Base-by-base conservation (phyloP, 2,329 filamentous ascomycete species). In the Hypomyces perniciosus region DNA sequence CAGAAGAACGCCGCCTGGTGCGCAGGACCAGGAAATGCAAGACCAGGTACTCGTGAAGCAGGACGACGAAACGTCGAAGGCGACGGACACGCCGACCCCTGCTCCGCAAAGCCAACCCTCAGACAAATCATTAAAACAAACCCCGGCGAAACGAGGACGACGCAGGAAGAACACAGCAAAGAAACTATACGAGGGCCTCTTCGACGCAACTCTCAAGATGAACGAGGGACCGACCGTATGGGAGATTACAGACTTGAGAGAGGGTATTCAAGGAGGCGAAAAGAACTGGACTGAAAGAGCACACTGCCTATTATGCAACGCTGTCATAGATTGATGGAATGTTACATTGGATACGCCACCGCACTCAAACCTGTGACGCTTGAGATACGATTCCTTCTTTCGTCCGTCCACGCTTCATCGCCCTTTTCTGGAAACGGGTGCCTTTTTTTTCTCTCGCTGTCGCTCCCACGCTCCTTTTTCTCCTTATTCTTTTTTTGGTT, bases 271-370 rank as follows among this genome's bases (percentile, higher is more conserved):
- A 2, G 76, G 72, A 8, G 77, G 77, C 2, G 72, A 74, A 31
- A 79, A 76, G 62, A 67, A 65, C 8, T 83, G 79, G 79, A 73
- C 69, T 8, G 77, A 81, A 60, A 70, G 70, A 33, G 66, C 63
- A 4, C 50, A 68, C 44, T 83, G 79, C 54, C 68, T 81, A 34
- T 59, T 78, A 38, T 83, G 79, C 59, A 66, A 66, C 26, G 59
- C 66, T n/a, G 64, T 65, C 40, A 74, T 80, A 51, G 71, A 76
- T 49, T 76, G 66, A 65, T 30, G 4, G 13, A 8, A 37, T 28
- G 34, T 2, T 40, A 8, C 12, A 8, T 35, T 35, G 33, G 33
- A 35, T 35, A 35, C 8, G 12, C 33, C 33, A 12, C 8, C 12
- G 33, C 33, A 35, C 20, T 20, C 20, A 20, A 20, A 20, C 20